Evolutionary conservation across 208 protist species (phyloP), one percentile per base, ranked within the genome.

Genomic region (Trypanosoma rangeli): DNA sequence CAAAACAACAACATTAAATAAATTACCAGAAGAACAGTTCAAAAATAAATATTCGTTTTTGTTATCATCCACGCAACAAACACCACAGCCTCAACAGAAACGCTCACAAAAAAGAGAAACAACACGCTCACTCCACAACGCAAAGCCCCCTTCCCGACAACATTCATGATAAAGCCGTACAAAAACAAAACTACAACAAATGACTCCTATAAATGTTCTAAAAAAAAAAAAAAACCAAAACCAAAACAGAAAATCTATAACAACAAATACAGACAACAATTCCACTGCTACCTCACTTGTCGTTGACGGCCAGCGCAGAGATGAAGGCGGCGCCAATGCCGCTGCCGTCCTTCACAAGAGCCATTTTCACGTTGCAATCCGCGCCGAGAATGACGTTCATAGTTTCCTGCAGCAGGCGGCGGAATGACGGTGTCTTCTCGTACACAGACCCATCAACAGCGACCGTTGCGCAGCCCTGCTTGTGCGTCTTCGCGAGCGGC

Each of bases 271-370:
- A 46, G 9, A 31, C 8, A 28, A 16, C 2, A 67, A 18, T 67
- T 48, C 16, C 57, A 8, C 28, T 29, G 13, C 9, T 58, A 37
- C 39, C 12, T 64, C 64, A 78, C 33, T 82, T 82, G 63, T 74
- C 67, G 22, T 74, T 71, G 26, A 74, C 80, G 48, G 69, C 84
- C 62, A 94, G 79, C 31, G 93, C 91, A 59, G 84, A 89, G 71
- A 96, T 95, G 76, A 96, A 87, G 26, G 89, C 86, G 18, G 94
- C 93, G 60, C 93, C 93, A 55, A 94, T 57, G 60, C 93, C 93
- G 76, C 85, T 92, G 49, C 93, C 93, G 72, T 95, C 91, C 74
- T 87, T 92, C 71, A 90, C 77, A 44, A 93, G 80, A 22, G 84
- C 76, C 18, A 90, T 74, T 53, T 67, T 78, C 56, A 85, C 84